Percentiles rank a stretch among this genome's conserved stretches.
These are phyloP conservation scores for Glomus cerebriforme DNA, from an alignment of 192 early-diverging fungal species.

Conservation along the genomic window DNA sequence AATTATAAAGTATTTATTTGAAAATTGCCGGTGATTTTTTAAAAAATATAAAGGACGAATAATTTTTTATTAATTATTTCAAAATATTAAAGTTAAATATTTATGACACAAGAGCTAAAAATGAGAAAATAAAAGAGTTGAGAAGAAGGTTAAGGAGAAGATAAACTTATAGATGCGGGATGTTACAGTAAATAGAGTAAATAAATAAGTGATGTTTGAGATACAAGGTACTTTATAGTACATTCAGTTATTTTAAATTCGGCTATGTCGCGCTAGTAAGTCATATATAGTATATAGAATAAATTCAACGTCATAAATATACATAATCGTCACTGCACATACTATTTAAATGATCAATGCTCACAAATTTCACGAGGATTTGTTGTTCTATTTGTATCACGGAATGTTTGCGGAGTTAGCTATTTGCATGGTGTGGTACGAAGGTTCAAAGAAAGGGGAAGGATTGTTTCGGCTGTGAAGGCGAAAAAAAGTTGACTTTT, in stretches of 20 bases:
- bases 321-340: conserved; percentile 8
- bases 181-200: neutral
- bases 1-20: too few species aligned
- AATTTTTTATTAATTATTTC: neutral
- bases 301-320: conserved; percentile 19
- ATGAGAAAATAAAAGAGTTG: too few species aligned
- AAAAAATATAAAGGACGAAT: neutral
- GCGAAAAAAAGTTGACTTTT: neutral
- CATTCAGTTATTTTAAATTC: neutral
- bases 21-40: neutral
- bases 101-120: neutral
- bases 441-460: neutral
- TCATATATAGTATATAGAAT: conserved; percentile 21
- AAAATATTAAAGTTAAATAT: neutral
- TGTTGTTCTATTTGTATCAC: conserved; percentile 24
- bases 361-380: conserved; percentile 9
- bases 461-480: conserved; percentile 4
- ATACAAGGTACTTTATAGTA: neutral
- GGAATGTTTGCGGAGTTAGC: conserved; percentile 15
- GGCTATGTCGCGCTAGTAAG: neutral
- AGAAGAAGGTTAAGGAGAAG: neutral
- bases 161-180: neutral
- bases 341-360: neutral
- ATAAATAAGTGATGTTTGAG: neutral
- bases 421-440: neutral